These are phyloP conservation scores for Adansonia gregorii DNA, from an alignment of 441 rosid genomes.

Conservation along the genomic window DNA sequence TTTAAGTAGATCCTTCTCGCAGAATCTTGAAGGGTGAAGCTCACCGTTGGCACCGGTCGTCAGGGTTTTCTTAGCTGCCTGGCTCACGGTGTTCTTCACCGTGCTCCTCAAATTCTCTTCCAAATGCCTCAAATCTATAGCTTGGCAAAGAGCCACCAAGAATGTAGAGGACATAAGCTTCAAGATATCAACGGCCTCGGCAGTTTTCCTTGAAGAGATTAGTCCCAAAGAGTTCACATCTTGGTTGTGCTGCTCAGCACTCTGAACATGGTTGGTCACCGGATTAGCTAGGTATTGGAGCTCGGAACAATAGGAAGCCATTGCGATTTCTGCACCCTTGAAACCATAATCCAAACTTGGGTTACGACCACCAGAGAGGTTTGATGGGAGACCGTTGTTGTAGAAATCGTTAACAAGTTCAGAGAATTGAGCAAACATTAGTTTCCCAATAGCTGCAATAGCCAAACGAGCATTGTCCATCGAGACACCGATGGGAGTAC, in stretches of 20 bases:
- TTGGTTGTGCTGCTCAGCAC: conserved; percentile 74
- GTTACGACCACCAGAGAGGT: conserved; percentile 61
- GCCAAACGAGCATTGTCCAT: conserved; percentile 72
- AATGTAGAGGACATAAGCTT: conserved; percentile 66
- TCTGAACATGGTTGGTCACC: conserved; percentile 63
- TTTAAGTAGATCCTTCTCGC: conserved; percentile 62
- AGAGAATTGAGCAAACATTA: conserved; percentile 71
- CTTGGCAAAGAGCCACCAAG: conserved; percentile 68
- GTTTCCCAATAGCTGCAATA: conserved; percentile 63
- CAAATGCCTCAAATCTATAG: conserved; percentile 62
- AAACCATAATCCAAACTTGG: conserved; percentile 79
- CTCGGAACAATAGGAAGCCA: conserved; percentile 72
- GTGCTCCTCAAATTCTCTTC: conserved; percentile 58
- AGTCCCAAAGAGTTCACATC: conserved; percentile 69
- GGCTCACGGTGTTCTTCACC: conserved; percentile 58
- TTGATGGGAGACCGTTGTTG: conserved; percentile 77
- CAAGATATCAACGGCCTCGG: conserved; percentile 57
- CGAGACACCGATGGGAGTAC: conserved; percentile 74
- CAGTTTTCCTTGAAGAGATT: conserved; percentile 65
- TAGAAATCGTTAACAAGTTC: conserved; percentile 76
- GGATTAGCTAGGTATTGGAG: conserved; percentile 63
- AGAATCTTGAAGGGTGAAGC: conserved; percentile 65
- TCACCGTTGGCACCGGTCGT: conserved; percentile 51
- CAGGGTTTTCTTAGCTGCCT: conserved; percentile 48
- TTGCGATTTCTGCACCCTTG: conserved; percentile 74